Evolutionary conservation across 169 alveolate genomes (phyloP), one percentile per base, ranked within the genome.

Genomic region (Toxoplasma gondii): DNA sequence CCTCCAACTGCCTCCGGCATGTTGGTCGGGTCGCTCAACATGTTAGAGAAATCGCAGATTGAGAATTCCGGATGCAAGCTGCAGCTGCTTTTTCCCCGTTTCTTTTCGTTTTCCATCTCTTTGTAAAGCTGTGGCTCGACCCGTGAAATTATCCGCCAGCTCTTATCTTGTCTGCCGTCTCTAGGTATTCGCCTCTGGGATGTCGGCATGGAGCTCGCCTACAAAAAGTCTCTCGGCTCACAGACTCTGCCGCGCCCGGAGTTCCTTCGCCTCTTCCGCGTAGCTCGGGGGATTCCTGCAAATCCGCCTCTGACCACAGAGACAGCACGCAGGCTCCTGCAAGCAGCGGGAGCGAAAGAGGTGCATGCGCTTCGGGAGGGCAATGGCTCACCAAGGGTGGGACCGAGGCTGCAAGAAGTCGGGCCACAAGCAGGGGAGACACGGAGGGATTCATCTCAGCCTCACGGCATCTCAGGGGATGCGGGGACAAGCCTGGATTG

Each of bases 201-300:
- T 64, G 34, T 92, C 4, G 95, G 95, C 36, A 92, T 92, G 95
- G 69, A 82, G 36, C 36, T 92, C 24, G 91, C 78, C 43, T 92
- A 92, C 88, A 92, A 92, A 36, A 53, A 38, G 38, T 43, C 88
- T 38, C 49, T 92, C 64, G 95, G 95, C 22, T 92, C 95, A 58
- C 43, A 58, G 58, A 78, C 64, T 16, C 58, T 84, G 22, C 92
- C 95, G 38, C 95, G 95, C 36, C 31, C 44, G n/a, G 88, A 54
- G 27, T 92, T 92, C 44, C 88, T 92, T 12, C n/a, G 78, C 5
- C 74, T 43, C 83, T 92, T 92, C 70, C 53, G 92, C 16, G 27
- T 34, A 34, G 92, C 88, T 53, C 91, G 94, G n/a, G 86, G 41
- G 24, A 22, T 38, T 22, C 87, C 87, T n/a, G 53, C 87, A 31